phyloP scores from a whole-genome alignment of 2,329 filamentous ascomycete genomes.

The Ambrosiella beaveri region DNA sequence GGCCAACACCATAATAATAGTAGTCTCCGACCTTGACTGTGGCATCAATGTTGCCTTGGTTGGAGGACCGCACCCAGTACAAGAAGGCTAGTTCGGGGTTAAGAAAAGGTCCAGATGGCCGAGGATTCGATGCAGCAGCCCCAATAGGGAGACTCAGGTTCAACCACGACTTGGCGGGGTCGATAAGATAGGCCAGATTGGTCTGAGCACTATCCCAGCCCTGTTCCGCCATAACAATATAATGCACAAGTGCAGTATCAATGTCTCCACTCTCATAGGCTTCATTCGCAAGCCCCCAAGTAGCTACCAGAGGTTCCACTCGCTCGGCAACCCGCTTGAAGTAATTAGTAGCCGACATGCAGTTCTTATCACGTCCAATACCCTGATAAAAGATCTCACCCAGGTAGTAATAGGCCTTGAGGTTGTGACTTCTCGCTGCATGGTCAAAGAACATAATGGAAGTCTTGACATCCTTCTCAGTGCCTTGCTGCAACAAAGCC shows the following conservation, averaged over 20 bases:
- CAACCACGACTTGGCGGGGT: conserved; percentile 45
- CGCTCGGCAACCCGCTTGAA: conserved; percentile 68
- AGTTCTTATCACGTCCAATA: conserved; percentile 63
- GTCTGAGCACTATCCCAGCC: conserved; percentile 80
- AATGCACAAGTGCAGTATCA: conserved; percentile 63
- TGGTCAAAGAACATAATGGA: conserved; percentile 79
- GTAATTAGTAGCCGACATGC: conserved; percentile 58
- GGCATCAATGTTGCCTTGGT: conserved; percentile 83
- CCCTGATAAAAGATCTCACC: conserved; percentile 73
- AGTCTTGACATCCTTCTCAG: conserved; percentile 48
- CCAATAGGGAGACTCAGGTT: conserved; percentile 32
- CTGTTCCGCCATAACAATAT: conserved; percentile 80
- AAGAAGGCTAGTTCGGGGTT: conserved; percentile 55
- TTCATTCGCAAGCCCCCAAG: conserved; percentile 66
- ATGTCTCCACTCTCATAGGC: conserved; percentile 65
- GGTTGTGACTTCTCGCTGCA: conserved; percentile 63
- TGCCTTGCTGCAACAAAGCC: conserved; percentile 72
- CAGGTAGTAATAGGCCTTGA: conserved; percentile 84
- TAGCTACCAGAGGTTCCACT: conserved; percentile 55
- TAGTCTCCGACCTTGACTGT: conserved; percentile 98
- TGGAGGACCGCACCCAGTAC: conserved; percentile 88
- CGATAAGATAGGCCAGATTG: conserved; percentile 75
- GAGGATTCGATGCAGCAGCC: conserved; percentile 6
- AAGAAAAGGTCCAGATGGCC: conserved; percentile 23
- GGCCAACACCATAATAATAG: conserved; percentile 70